phyloP scores from a whole-genome alignment of 768 basidiomycete species.

The Rhodosporidiobolus odoratus region DNA sequence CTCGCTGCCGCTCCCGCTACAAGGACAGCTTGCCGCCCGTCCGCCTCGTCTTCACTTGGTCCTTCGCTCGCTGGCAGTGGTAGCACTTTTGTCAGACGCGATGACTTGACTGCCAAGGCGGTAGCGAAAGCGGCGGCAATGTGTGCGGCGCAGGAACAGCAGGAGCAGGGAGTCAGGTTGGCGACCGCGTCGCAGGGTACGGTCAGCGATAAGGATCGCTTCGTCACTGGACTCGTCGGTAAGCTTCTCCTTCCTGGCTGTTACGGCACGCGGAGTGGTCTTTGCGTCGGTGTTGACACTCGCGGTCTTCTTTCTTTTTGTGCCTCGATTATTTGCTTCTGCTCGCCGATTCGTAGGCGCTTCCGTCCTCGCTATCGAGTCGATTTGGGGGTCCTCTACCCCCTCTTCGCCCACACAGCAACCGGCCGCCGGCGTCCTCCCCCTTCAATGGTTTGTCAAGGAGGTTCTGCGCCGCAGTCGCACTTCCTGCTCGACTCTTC shows the following conservation, averaged over 20 bases:
- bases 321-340: neutral
- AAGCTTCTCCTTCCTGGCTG: neutral
- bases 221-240: constrained; percentile 30
- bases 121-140: neutral
- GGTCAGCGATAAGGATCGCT: constrained; percentile 19
- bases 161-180: neutral
- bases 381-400: constrained; percentile 31
- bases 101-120: constrained; percentile 16
- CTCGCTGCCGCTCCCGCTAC: neutral
- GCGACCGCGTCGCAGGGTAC: neutral
- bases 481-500: constrained; percentile 74
- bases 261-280: no score
- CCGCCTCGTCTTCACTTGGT: no score
- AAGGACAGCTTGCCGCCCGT: no score
- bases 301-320: neutral
- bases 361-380: constrained; percentile 34
- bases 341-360: constrained; percentile 11
- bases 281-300: neutral
- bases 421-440: constrained; percentile 39
- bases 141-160: neutral
- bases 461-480: constrained; percentile 81
- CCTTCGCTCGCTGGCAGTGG: no score
- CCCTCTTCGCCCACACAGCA: neutral
- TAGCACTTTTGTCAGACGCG: constrained; percentile 7
- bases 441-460: constrained; percentile 64